Evolutionary conservation across 2,329 filamentous ascomycete genomes (phyloP), one percentile per base, ranked within the genome.

Genomic region (Calcarisporium arbuscula): DNA sequence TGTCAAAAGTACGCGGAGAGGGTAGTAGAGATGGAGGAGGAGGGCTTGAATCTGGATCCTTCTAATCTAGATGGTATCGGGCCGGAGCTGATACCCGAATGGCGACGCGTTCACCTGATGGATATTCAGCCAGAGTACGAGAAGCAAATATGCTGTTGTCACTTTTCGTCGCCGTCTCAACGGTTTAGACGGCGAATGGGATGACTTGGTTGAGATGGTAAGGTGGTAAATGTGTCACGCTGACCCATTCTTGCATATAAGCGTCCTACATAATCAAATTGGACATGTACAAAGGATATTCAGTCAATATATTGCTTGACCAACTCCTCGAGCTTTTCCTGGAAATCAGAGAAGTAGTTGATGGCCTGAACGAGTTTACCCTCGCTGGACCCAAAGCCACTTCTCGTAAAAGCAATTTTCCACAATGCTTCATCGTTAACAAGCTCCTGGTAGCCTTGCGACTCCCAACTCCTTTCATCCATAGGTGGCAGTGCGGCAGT

Each of bases 331-430:
- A 77, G 43, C 36, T 62, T 64, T 8, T 69, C 61, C 49, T 77
- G 73, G 52, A 72, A 70, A 34, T 73, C 67, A 31, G 60, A 66
- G 51, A 78, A 77, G 35, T 74, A 75, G 43, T 74, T 73, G 31
- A 78, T 68, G 8, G 74, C 74, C 54, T 72, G 58, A 9, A 62
- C 51, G 11, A 74, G 58, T 50, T 75, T 77, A 19, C 58, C 64
- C 47, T 74, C 67, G 12, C 62, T 67, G 38, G 64, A 54, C 1
- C 68, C 69, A 5, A 58, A 58, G 1, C 54, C 58, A 30, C 64
- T 70, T 33, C 67, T 55, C 0, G 67, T 67, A 42, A 77, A 74
- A 1, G 63, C 68, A 22, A 72, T 52, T 29, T 65, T 64, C 61
- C 69, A 77, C 6, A 43, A 53, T n/a, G 57, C 56, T 45, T 72